Evolutionary conservation across 2,329 filamentous ascomycete species (phyloP).

Genomic region (Aspergillus hiratsukae): DNA sequence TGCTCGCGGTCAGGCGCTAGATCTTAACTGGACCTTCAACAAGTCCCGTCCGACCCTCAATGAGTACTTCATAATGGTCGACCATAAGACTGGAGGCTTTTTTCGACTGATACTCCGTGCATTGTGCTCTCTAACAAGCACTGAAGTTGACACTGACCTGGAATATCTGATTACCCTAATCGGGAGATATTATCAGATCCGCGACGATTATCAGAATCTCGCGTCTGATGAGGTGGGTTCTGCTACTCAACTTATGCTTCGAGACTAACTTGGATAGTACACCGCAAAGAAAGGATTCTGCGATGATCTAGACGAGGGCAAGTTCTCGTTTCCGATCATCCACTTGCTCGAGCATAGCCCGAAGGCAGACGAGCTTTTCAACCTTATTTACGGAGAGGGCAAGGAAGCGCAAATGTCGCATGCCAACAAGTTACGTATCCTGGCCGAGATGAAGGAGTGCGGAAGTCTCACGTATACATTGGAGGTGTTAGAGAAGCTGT

Average conservation of each 20-base stretch:
- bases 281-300: conserved; percentile 37
- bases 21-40: conserved; percentile 19
- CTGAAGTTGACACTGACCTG: neutral
- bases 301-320: conserved; percentile 43
- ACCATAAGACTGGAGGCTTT: conserved; percentile 21
- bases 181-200: conserved; percentile 25
- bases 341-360: neutral
- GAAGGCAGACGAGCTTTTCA: neutral
- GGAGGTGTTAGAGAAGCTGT: neutral
- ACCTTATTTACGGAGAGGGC: neutral
- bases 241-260: neutral
- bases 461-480: neutral
- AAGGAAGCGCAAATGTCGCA: neutral
- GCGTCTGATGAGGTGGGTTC: conserved; percentile 14
- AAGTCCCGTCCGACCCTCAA: conserved; percentile 13
- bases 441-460: neutral
- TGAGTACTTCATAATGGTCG: conserved; percentile 27
- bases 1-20: conserved; percentile 14
- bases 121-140: conserved; percentile 2
- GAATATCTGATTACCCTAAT: conserved; percentile 12
- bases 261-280: conserved; percentile 22
- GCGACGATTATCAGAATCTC: conserved; percentile 28
- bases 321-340: conserved; percentile 35
- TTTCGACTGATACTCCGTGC: conserved; percentile 18
- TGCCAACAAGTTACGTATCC: neutral